Base-by-base conservation (phyloP, 2,329 filamentous ascomycete species). In the Epichloe brachyelytri region DNA sequence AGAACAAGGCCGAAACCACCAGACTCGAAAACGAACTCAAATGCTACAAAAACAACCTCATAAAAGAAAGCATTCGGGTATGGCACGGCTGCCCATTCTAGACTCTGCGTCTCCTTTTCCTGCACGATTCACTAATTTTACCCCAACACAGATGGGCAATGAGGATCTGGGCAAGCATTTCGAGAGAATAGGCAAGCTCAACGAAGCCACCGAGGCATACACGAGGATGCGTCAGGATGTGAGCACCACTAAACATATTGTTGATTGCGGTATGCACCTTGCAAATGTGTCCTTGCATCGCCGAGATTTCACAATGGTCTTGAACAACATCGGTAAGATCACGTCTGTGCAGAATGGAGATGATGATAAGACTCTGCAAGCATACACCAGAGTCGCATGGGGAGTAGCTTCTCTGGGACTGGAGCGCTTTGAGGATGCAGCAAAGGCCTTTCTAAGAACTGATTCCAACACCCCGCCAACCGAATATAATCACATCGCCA, bases 51-150 rank as follows among this genome's bases (percentile, higher is more conserved):
- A 95, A 96, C 64, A 98, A 97, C 61, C 71, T 97, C 43, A 89
- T 98, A 60, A 95, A 96, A 65, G 93, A 98, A 70, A 96, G 89
- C 70, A 95, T 97, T 61, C 72, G 90, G 58, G 89, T 94, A 74
- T 44, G 54, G 50, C 8, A 17, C 20, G 46, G 12, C 43, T 30
- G 6, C 20, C 19, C 11, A 36, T 41, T 26, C 15, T 3, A 37
- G 20, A 22, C 17, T 38, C 8, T 20, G 19, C 14, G n/a, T n/a
- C 26, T 41, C 17, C 11, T 40, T 43, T 15, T 8, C 30, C 6
- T 49, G 30, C 3, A 44, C 14, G 19, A n/a, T 4, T 6, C 38
- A 5, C 36, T 17, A 46, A 33, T 46, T 6, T 43, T 10, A 33
- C 30, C 10, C 41, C 20, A 40, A 17, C 43, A 17, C 58, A 95